phyloP scores from a whole-genome alignment of 805 yeast genomes.

The Nakazawaea pomicola region DNA sequence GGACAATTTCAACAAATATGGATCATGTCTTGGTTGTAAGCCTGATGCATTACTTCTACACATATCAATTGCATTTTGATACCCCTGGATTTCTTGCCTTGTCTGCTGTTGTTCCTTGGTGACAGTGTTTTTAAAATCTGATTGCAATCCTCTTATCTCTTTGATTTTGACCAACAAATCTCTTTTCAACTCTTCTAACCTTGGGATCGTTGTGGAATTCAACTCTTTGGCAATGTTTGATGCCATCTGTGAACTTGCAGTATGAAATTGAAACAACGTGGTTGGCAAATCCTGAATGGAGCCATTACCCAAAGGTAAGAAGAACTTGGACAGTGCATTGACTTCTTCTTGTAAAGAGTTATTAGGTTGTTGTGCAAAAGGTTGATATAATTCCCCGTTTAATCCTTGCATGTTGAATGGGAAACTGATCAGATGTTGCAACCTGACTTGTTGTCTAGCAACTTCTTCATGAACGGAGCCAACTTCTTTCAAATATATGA shows the following conservation, averaged over 20 bases:
- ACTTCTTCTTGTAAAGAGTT: conserved; percentile 26
- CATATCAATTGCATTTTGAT: conserved; percentile 57
- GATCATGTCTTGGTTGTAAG: conserved; percentile 61
- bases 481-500: conserved; percentile 71
- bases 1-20: conserved; percentile 65
- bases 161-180: conserved; percentile 81
- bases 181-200: conserved; percentile 62
- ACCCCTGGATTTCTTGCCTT: conserved; percentile 48
- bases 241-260: conserved; percentile 53
- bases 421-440: conserved; percentile 70
- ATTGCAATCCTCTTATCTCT: conserved; percentile 76
- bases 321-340: conserved; percentile 40
- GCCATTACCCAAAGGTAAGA: conserved; percentile 72
- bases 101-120: conserved; percentile 65
- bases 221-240: conserved; percentile 56
- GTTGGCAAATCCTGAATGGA: conserved; percentile 83
- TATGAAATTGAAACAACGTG: conserved; percentile 49
- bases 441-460: conserved; percentile 72
- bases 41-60: conserved; percentile 44
- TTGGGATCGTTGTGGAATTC: conserved; percentile 55
- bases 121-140: conserved; percentile 80
- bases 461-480: conserved; percentile 86
- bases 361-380: conserved; percentile 19
- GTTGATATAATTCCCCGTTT: conserved; percentile 34
- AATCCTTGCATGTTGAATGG: conserved; percentile 42